Conservation (phyloP, 805 yeast species). For the Kluyveromyces wickerhamii region DNA sequence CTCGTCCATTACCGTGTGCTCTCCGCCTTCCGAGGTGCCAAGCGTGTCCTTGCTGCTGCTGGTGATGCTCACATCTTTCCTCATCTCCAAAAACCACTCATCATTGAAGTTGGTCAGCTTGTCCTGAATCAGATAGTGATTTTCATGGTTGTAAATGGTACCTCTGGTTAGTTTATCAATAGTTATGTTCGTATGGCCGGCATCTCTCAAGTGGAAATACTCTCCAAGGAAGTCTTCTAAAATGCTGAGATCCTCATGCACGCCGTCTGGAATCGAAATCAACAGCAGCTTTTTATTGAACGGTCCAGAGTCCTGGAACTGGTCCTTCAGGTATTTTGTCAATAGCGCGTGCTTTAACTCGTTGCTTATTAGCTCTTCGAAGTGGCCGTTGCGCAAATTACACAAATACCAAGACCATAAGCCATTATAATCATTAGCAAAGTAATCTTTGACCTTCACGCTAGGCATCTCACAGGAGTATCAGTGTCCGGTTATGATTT, state of each 20-base stretch:
- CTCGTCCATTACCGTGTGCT: neutral
- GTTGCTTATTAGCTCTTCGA: slow-evolving; percentile 29
- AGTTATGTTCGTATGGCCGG: slow-evolving; percentile 18
- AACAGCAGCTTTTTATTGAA: slow-evolving; percentile 20
- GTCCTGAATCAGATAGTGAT: slow-evolving; percentile 28
- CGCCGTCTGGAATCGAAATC: slow-evolving; percentile 27
- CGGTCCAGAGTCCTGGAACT: slow-evolving; percentile 10
- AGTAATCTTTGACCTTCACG: slow-evolving; percentile 25
- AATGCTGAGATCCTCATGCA: slow-evolving; percentile 24
- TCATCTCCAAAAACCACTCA: slow-evolving; percentile 20
- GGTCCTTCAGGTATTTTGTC: slow-evolving; percentile 23
- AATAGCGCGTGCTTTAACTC: slow-evolving; percentile 22
- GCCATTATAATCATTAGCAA: slow-evolving; percentile 28
- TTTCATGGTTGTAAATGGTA: slow-evolving; percentile 27
- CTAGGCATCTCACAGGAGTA: too few species aligned
- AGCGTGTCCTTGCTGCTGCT: neutral
- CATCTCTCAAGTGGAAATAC: slow-evolving; percentile 25
- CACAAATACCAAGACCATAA: slow-evolving; percentile 33
- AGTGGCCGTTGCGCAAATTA: slow-evolving; percentile 30
- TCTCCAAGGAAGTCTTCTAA: slow-evolving; percentile 26
- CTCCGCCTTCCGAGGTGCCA: neutral
- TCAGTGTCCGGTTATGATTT: too few species aligned
- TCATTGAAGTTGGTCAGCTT: slow-evolving; percentile 24
- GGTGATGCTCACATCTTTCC: neutral
- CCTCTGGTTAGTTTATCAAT: slow-evolving; percentile 25